Evolutionary conservation across 306 rosid genomes (phyloP).

Genomic region (Purshia tridentata): DNA sequence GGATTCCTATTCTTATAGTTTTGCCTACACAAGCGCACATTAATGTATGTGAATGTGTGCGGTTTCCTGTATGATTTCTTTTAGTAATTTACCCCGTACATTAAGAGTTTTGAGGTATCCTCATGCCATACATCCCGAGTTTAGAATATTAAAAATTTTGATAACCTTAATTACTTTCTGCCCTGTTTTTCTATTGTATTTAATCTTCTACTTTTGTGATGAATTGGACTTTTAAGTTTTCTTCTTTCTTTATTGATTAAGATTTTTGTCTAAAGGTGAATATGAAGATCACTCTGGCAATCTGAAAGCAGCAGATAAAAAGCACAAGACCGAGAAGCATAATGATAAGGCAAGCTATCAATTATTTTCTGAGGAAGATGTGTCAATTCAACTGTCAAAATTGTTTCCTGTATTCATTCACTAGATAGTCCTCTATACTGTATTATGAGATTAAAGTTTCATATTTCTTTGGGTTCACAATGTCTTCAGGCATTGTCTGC

Average conservation of each 20-base stretch:
- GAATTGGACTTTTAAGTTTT: not conserved
- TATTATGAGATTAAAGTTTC: not conserved
- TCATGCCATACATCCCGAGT: not conserved
- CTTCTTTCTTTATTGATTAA: constrained; percentile 25
- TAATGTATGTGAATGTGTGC: not conserved
- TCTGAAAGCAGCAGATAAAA: constrained; percentile 43
- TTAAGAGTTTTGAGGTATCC: not conserved
- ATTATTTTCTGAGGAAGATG: constrained; percentile 19
- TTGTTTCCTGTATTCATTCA: constrained; percentile 4
- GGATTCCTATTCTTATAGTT: not conserved
- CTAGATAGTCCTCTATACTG: constrained; percentile 3
- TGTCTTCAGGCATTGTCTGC: constrained; percentile 54
- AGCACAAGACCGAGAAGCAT: constrained; percentile 42
- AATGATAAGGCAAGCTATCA: constrained; percentile 41
- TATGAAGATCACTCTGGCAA: constrained; percentile 40
- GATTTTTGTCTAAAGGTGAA: constrained; percentile 38
- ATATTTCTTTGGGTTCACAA: constrained; percentile 16
- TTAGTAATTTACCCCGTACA: not conserved
- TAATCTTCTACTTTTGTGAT: not conserved
- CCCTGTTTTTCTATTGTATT: not conserved
- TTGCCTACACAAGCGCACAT: not conserved
- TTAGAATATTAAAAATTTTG: not conserved
- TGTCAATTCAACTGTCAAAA: constrained; percentile 12
- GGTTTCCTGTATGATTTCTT: not conserved
- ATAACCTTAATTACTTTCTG: not conserved